Evolutionary conservation across 2,329 filamentous ascomycete species (phyloP).

Genomic region (Paraconiothyrium sp.): DNA sequence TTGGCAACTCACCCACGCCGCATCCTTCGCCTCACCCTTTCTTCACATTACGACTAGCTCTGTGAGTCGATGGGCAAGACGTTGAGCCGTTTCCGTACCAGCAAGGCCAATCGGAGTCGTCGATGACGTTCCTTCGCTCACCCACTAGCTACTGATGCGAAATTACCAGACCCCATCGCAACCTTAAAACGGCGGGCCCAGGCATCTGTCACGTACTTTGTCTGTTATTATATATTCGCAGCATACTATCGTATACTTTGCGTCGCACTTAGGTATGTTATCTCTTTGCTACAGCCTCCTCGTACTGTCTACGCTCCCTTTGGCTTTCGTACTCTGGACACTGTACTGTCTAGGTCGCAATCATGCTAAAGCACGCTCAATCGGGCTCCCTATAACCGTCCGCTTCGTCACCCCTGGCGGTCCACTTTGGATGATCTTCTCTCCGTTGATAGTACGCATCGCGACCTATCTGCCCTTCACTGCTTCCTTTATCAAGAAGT

Average conservation of each 20-base stretch:
- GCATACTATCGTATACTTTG: no score
- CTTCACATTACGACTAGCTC: no score
- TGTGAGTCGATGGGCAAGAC: no score
- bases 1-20: no score
- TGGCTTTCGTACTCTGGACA: not conserved
- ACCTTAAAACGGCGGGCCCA: not conserved
- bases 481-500: conserved; percentile 10
- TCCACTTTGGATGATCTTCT: conserved; percentile 22
- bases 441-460: conserved; percentile 8
- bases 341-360: not conserved
- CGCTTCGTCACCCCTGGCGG: conserved; percentile 13
- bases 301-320: not conserved
- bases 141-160: not conserved
- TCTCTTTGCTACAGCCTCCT: not conserved
- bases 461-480: conserved; percentile 19
- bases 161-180: not conserved
- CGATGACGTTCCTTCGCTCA: not conserved
- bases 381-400: conserved; percentile 17
- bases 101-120: not conserved
- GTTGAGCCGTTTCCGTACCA: not conserved
- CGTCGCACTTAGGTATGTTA: not conserved
- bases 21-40: no score
- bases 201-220: no score
- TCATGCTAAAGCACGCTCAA: conserved; percentile 3
- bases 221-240: not conserved